Percentiles rank a stretch among this genome's conserved stretches.
phyloP scores from a whole-genome alignment of 2,329 filamentous ascomycete genomes.

The Orbilia javanica region DNA sequence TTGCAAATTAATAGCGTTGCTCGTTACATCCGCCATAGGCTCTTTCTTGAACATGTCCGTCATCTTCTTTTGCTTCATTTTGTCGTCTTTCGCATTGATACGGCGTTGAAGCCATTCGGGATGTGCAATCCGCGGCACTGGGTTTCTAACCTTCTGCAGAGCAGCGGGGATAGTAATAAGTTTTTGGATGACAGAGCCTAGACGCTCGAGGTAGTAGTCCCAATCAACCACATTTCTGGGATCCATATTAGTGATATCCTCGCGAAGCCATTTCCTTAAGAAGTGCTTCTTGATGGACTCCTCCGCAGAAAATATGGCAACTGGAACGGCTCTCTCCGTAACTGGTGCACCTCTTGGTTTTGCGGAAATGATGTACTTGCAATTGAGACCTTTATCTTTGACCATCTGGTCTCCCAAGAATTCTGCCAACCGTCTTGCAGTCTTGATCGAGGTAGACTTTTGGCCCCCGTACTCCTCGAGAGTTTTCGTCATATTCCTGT shows the following conservation, averaged over 20 bases:
- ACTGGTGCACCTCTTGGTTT: conserved; percentile 88
- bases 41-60: conserved; percentile 81
- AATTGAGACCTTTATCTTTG: conserved; percentile 98
- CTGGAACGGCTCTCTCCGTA: conserved; percentile 91
- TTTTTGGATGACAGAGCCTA: conserved; percentile 98
- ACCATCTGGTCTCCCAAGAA: conserved; percentile 99
- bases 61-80: conserved; percentile 98
- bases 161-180: conserved; percentile 98
- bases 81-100: conserved; percentile 95
- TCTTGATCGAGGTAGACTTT: conserved; percentile 99
- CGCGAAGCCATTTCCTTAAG: conserved; percentile 93
- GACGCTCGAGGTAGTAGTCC: conserved; percentile 95
- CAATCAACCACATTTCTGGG: conserved; percentile 91
- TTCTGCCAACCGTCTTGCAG: conserved; percentile 91
- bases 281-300: conserved; percentile 88
- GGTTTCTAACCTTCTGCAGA: conserved; percentile 92
- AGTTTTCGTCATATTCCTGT: conserved; percentile 97
- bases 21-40: conserved; percentile 42
- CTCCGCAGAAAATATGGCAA: conserved; percentile 97
- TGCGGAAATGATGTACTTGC: conserved; percentile 98
- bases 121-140: conserved; percentile 90
- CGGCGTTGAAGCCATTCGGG: conserved; percentile 96
- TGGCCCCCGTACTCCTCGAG: conserved; percentile 94
- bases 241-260: conserved; percentile 91
- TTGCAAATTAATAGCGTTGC: conserved; percentile 21